phyloP scores from a whole-genome alignment of 257 asterid species.

The Rehmannia glutinosa region DNA sequence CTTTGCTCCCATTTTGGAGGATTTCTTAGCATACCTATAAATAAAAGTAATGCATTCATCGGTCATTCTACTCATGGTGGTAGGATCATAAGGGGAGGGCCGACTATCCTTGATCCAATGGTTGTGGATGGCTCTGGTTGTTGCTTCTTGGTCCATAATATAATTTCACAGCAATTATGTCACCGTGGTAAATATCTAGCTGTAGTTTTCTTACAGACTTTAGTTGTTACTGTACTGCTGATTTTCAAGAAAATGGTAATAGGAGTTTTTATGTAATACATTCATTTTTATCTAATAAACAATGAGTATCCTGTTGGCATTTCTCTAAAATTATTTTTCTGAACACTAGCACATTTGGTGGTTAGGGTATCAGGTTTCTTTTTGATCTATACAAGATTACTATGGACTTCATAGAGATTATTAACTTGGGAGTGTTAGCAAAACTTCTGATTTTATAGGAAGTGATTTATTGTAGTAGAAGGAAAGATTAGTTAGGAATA shows the following conservation, averaged over 20 bases:
- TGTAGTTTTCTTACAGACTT: too few relatives aligned
- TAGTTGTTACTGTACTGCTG: too few relatives aligned
- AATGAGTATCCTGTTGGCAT: too few relatives aligned
- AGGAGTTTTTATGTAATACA: background rate
- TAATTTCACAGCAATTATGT: too few relatives aligned
- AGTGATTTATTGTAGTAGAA: too few relatives aligned
- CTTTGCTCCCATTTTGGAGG: background rate
- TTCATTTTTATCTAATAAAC: background rate
- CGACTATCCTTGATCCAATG: background rate
- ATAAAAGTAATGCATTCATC: background rate
- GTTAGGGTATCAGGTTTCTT: background rate
- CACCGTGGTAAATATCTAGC: too few relatives aligned
- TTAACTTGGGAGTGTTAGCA: too few relatives aligned
- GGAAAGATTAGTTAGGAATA: too few relatives aligned
- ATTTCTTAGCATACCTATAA: background rate
- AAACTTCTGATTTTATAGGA: too few relatives aligned
- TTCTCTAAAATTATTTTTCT: too few relatives aligned
- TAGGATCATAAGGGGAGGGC: background rate
- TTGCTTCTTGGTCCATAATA: too few relatives aligned
- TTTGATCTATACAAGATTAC: background rate
- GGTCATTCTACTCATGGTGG: background rate
- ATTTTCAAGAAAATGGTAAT: background rate
- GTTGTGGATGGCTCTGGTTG: too few relatives aligned
- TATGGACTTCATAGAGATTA: background rate
- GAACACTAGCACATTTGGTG: background rate